A percentile compares a stretch with the other conserved stretches of the same genome.
Conservation (phyloP, 1,139 yeast species). For the Spathaspora jeffriesii region DNA sequence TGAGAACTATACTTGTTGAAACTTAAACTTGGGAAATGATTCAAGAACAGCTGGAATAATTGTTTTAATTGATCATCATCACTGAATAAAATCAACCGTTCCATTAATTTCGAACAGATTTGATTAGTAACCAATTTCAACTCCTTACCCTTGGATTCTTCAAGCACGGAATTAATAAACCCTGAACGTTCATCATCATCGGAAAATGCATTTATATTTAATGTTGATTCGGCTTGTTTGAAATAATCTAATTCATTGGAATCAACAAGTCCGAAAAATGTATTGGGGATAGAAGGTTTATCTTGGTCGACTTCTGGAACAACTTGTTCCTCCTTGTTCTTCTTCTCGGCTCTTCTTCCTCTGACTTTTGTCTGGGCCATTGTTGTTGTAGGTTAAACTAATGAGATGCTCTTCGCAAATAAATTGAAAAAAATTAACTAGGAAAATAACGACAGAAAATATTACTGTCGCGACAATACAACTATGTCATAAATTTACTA, state of each 20-base stretch:
- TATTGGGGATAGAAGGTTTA: conserved; percentile 14
- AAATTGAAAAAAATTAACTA: not conserved
- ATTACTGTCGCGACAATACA: not conserved
- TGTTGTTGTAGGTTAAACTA: conserved; percentile 5
- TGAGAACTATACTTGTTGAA: conserved; percentile 94
- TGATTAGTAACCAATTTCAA: conserved; percentile 92
- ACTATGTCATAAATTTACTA: too few relatives aligned
- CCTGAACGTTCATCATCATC: conserved; percentile 70
- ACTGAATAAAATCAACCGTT: conserved; percentile 74
- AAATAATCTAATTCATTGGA: conserved; percentile 85
- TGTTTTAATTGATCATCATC: conserved; percentile 63
- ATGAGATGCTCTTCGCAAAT: conserved; percentile 7
- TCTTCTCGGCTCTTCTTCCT: conserved; percentile 68
- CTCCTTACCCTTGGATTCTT: conserved; percentile 89
- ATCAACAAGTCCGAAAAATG: conserved; percentile 86
- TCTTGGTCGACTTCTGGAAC: conserved; percentile 7
- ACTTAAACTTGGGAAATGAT: conserved; percentile 73
- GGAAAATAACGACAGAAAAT: not conserved
- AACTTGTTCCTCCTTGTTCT: conserved; percentile 17
- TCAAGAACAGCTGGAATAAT: conserved; percentile 66
- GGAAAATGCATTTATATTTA: conserved; percentile 80
- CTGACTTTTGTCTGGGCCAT: conserved; percentile 42
- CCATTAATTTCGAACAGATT: conserved; percentile 90
- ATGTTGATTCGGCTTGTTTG: conserved; percentile 86
- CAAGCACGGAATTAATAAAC: conserved; percentile 75